Conservation (phyloP, 768 basidiomycete species). For the Saitozyma sp. region DNA sequence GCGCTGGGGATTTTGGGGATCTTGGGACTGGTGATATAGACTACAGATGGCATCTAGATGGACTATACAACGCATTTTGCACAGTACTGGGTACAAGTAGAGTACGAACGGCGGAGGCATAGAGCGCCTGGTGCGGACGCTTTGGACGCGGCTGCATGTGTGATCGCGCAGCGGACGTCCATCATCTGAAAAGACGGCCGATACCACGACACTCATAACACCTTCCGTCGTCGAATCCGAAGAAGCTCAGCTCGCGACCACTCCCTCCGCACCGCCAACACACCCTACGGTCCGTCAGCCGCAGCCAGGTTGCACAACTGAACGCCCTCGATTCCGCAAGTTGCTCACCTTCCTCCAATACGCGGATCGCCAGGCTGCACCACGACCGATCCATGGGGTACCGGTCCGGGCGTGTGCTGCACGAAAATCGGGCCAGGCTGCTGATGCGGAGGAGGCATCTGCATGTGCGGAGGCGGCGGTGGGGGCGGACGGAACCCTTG, state of each 20-base stretch:
- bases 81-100: too few species aligned
- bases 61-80: too few species aligned
- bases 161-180: too few species aligned
- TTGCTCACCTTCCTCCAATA: conserved; percentile 40
- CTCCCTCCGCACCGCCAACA: conserved; percentile 39
- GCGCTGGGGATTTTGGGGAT: too few species aligned
- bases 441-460: conserved; percentile 5
- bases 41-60: too few species aligned
- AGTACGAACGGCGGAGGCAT: too few species aligned
- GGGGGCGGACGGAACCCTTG: conserved; percentile 19
- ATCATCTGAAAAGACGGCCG: conserved; percentile 32
- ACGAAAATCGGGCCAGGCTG: conserved; percentile 24
- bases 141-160: too few species aligned
- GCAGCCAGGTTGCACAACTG: neutral
- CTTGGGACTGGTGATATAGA: too few species aligned
- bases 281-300: conserved; percentile 12
- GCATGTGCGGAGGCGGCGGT: conserved; percentile 17
- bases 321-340: neutral
- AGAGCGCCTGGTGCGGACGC: too few species aligned
- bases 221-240: conserved; percentile 41
- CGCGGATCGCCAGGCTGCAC: conserved; percentile 43
- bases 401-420: conserved; percentile 18
- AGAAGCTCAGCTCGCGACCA: conserved; percentile 32
- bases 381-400: conserved; percentile 36
- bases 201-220: conserved; percentile 40